These are phyloP conservation scores for Clitopilus hobsonii DNA, from an alignment of 768 basidiomycete species.

Conservation along the genomic window DNA sequence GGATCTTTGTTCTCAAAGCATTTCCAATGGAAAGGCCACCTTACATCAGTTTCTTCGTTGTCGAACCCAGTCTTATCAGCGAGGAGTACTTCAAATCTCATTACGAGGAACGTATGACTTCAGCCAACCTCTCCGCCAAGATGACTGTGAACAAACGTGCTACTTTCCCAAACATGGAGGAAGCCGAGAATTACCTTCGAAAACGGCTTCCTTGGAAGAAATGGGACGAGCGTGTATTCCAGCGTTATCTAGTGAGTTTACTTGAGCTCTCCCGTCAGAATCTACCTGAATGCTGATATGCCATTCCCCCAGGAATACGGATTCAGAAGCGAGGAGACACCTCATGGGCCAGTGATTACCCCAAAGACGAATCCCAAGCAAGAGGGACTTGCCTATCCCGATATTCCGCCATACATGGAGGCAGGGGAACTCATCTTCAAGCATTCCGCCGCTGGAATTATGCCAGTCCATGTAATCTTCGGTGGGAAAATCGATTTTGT, in stretches of 20 bases:
- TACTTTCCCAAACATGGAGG: conserved; percentile 20
- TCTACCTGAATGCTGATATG: neutral
- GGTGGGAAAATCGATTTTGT: conserved; percentile 15
- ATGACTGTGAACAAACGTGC: conserved; percentile 18
- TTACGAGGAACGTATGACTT: conserved; percentile 11
- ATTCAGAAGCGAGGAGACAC: conserved; percentile 3
- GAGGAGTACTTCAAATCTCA: conserved; percentile 18
- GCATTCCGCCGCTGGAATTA: conserved; percentile 3
- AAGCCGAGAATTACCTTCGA: conserved; percentile 19
- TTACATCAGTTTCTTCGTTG: conserved; percentile 21
- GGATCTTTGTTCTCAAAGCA: conserved; percentile 18
- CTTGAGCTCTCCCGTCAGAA: neutral
- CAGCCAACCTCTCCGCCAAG: conserved; percentile 11
- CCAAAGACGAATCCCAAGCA: conserved; percentile 11
- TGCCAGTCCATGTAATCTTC: conserved; percentile 14
- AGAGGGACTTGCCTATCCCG: conserved; percentile 13
- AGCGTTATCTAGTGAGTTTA: conserved; percentile 20
- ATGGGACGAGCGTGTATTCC: conserved; percentile 24
- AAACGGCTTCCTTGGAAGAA: conserved; percentile 21
- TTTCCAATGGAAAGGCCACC: conserved; percentile 16
- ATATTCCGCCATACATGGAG: conserved; percentile 13
- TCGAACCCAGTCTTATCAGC: conserved; percentile 28
- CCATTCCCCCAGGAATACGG: conserved; percentile 10
- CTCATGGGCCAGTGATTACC: conserved; percentile 4
- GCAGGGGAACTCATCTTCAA: conserved; percentile 9